Evolutionary conservation across 306 rosid genomes (phyloP).

Genomic region (Crataegus laevigata): DNA sequence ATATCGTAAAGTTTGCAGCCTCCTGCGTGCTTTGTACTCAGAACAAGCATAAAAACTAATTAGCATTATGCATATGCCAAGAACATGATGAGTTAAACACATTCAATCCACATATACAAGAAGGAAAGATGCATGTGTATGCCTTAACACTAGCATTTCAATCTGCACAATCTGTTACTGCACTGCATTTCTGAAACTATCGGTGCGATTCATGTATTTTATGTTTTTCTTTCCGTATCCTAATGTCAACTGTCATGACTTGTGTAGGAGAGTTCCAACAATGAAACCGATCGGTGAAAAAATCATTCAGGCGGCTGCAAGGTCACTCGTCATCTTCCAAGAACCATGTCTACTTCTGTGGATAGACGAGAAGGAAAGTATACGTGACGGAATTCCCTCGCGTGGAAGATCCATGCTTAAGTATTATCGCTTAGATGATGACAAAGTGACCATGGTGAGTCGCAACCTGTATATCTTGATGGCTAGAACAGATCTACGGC

Average conservation of each 20-base stretch:
- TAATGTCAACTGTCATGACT: neutral
- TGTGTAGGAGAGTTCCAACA: constrained; percentile 50
- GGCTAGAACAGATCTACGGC: constrained; percentile 1
- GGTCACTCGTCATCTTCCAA: constrained; percentile 10
- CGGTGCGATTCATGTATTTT: neutral
- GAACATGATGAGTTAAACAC: neutral
- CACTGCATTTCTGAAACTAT: neutral
- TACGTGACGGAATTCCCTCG: constrained; percentile 15
- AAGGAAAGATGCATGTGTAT: neutral
- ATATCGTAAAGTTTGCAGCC: neutral
- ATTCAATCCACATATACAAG: neutral
- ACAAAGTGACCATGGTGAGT: constrained; percentile 14
- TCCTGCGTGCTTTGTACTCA: neutral
- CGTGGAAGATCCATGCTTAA: constrained; percentile 7
- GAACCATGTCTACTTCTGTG: neutral
- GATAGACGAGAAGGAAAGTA: constrained; percentile 16
- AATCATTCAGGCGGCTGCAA: neutral
- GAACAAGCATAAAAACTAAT: neutral
- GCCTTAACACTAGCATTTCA: neutral
- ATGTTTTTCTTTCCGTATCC: neutral
- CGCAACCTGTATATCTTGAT: neutral
- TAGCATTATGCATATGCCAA: neutral
- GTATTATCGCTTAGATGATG: constrained; percentile 23
- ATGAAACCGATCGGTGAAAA: constrained; percentile 23
- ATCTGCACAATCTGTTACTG: neutral